A percentile compares a stretch with the other conserved stretches of the same genome.
Conservation (phyloP, 257 asterid species). For the Capsicum rhomboideum region DNA sequence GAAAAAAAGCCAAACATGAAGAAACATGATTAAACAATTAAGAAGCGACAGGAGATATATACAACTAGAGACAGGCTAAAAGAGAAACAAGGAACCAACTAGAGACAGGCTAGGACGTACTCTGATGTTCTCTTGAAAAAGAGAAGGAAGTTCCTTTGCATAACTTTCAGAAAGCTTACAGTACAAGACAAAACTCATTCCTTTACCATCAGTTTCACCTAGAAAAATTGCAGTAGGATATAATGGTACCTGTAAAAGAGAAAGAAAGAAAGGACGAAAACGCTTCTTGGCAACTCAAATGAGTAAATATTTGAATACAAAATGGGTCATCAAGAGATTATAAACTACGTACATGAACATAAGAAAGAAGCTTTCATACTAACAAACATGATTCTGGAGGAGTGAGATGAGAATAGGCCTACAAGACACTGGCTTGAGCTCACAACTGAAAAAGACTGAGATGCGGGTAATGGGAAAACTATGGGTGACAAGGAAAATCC, state of each 20-base stretch:
- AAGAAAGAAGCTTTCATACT: background rate
- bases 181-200: slow-evolving; percentile 40
- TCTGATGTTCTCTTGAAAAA: slow-evolving; percentile 38
- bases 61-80: background rate
- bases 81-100: background rate
- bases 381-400: background rate
- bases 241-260: slow-evolving; percentile 28
- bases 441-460: background rate
- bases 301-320: background rate
- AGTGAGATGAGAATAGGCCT: background rate
- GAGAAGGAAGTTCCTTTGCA: slow-evolving; percentile 32
- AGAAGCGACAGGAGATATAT: background rate
- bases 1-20: background rate
- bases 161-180: slow-evolving; percentile 36
- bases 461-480: background rate
- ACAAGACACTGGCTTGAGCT: background rate
- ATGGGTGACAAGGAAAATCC: background rate
- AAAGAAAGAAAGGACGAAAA: background rate
- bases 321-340: background rate
- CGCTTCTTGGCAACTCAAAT: background rate
- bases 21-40: background rate
- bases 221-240: slow-evolving; percentile 39
- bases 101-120: slow-evolving; percentile 16
- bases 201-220: slow-evolving; percentile 43
- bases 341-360: background rate